Evolutionary conservation across 1,284 basidiomycete species (phyloP).

Genomic region (Fistulinella cinereoalba): DNA sequence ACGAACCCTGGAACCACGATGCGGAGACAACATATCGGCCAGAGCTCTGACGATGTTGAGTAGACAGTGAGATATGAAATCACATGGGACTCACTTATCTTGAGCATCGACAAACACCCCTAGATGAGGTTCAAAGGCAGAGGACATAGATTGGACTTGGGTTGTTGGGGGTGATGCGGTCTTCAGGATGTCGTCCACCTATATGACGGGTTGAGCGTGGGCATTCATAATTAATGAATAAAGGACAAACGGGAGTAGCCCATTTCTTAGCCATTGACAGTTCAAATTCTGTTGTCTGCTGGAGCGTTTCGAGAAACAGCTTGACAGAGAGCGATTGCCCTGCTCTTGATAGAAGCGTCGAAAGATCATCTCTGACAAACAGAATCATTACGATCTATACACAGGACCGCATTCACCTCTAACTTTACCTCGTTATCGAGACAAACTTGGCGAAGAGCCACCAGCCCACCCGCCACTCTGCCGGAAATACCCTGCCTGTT

Average conservation of each 20-base stretch:
- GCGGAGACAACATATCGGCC: slow-evolving; percentile 77
- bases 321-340: slow-evolving; percentile 74
- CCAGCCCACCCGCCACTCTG: slow-evolving; percentile 81
- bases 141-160: slow-evolving; percentile 65
- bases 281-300: slow-evolving; percentile 87
- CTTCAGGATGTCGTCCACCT: slow-evolving; percentile 65
- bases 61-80: neutral
- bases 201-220: slow-evolving; percentile 2
- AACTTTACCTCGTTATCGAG: slow-evolving; percentile 75
- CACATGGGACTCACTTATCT: slow-evolving; percentile 61
- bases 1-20: slow-evolving; percentile 63
- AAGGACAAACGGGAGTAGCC: slow-evolving; percentile 62
- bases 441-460: slow-evolving; percentile 79
- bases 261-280: slow-evolving; percentile 75
- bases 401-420: neutral
- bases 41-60: slow-evolving; percentile 51
- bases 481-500: slow-evolving; percentile 77
- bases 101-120: slow-evolving; percentile 94
- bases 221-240: neutral
- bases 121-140: slow-evolving; percentile 91
- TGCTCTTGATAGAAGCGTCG: slow-evolving; percentile 63
- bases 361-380: slow-evolving; percentile 62
- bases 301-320: slow-evolving; percentile 78
- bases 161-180: slow-evolving; percentile 47
- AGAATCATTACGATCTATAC: neutral